These are phyloP conservation scores for Haberlea rhodopensis DNA, from an alignment of 257 asterid species.

Conservation along the genomic window DNA sequence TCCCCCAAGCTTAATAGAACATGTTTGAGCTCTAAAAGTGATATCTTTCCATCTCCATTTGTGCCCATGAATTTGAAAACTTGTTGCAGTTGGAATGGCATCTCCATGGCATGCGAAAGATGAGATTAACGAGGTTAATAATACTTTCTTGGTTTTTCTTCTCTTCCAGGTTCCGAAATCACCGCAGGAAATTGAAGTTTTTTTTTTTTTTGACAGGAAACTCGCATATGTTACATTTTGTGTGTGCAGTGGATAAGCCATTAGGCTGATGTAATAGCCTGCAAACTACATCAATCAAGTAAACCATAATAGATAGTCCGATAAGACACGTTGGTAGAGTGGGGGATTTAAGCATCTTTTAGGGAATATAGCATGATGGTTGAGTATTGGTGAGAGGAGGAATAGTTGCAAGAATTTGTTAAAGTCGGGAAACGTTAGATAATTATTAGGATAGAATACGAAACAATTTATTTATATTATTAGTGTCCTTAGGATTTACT, in stretches of 20 bases:
- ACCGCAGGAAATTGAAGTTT: slow-evolving; percentile 24
- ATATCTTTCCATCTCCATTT: slow-evolving; percentile 65
- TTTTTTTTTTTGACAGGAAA: too few species aligned
- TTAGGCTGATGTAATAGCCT: too few species aligned
- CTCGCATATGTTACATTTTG: too few species aligned
- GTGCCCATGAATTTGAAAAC: slow-evolving; percentile 64
- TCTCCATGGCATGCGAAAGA: slow-evolving; percentile 45
- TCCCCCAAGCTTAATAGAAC: slow-evolving; percentile 43
- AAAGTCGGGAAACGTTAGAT: slow-evolving; percentile 23
- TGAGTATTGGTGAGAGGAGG: background rate
- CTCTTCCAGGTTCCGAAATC: slow-evolving; percentile 27
- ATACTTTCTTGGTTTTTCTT: slow-evolving; percentile 19
- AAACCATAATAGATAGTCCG: too few species aligned
- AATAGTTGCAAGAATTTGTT: background rate
- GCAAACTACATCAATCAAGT: too few species aligned
- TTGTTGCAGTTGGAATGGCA: slow-evolving; percentile 45
- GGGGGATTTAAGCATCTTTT: slow-evolving; percentile 32
- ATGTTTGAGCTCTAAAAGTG: slow-evolving; percentile 45
- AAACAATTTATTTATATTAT: too few species aligned
- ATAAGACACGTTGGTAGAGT: too few species aligned
- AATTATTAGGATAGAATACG: too few species aligned
- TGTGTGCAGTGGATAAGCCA: too few species aligned
- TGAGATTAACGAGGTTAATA: slow-evolving; percentile 30
- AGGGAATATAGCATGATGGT: slow-evolving; percentile 34
- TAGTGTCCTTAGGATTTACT: too few species aligned